A percentile compares a stretch with the other conserved stretches of the same genome.
These are phyloP conservation scores for Colletotrichum graminicola DNA, from an alignment of 2,329 filamentous ascomycete species.

Conservation along the genomic window DNA sequence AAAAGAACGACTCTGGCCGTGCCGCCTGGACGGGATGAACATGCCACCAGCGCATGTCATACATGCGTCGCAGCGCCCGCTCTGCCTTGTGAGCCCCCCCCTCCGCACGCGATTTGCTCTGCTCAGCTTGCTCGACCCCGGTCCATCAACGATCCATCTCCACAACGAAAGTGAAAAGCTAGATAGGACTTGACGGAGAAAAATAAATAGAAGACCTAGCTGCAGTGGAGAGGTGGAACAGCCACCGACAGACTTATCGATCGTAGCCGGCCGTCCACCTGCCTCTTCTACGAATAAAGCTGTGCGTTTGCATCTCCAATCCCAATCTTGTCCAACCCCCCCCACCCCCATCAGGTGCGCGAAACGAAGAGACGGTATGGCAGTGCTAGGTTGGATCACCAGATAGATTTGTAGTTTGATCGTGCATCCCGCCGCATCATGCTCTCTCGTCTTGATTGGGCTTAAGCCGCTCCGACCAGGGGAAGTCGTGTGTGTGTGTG, in stretches of 20 bases:
- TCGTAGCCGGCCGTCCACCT: neutral
- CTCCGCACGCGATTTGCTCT: neutral
- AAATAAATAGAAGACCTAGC: neutral
- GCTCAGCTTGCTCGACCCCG: neutral
- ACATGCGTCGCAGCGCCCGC: conserved; percentile 38
- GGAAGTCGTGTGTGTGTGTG: neutral
- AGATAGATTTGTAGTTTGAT: neutral
- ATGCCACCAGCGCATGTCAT: conserved; percentile 35
- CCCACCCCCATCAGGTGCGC: neutral
- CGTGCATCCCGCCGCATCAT: neutral
- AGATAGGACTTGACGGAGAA: too few species aligned
- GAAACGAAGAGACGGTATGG: neutral
- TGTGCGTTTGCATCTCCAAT: conserved; percentile 1
- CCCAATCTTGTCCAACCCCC: neutral
- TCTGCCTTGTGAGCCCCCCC: conserved; percentile 26
- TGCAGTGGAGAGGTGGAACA: neutral
- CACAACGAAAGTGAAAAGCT: neutral
- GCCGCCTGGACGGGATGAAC: conserved; percentile 34
- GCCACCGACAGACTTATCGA: neutral
- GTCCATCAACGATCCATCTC: neutral
- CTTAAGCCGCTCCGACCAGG: neutral
- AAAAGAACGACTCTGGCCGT: neutral
- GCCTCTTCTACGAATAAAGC: neutral
- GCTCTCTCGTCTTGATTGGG: neutral
- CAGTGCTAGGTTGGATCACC: conserved; percentile 1